Evolutionary conservation across 1,284 basidiomycete species (phyloP).

Genomic region (Naganishia liquefaciens): DNA sequence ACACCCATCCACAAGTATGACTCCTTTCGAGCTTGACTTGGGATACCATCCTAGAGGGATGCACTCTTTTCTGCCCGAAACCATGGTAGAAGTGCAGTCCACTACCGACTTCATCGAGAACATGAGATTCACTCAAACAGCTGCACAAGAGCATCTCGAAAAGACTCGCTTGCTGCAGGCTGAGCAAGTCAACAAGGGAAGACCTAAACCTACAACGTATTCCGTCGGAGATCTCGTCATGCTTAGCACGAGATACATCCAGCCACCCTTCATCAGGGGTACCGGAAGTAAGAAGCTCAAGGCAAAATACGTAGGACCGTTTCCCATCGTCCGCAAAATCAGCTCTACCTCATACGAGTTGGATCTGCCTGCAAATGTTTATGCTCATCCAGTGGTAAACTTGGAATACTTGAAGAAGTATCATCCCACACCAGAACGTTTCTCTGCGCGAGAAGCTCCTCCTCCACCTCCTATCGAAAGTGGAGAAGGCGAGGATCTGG

Average conservation of each 20-base stretch:
- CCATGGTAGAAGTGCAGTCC: background rate
- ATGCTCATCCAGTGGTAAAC: conserved; percentile 8
- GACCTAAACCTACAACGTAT: background rate
- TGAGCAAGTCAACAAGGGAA: conserved; percentile 4
- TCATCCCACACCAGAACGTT: background rate
- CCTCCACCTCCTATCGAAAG: conserved; percentile 6
- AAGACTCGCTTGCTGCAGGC: background rate
- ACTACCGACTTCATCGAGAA: background rate
- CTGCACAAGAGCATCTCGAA: conserved; percentile 3
- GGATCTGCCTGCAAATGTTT: conserved; percentile 8
- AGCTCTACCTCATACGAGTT: conserved; percentile 8
- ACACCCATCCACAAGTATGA: conserved; percentile 39
- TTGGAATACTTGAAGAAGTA: conserved; percentile 18
- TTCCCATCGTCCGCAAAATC: background rate
- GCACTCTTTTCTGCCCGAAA: background rate
- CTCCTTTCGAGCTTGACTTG: conserved; percentile 34
- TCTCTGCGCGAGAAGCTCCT: background rate
- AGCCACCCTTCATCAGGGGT: conserved; percentile 1
- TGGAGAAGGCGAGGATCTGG: background rate
- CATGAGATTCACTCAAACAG: background rate
- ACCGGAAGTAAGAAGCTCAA: conserved; percentile 12
- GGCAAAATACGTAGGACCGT: conserved; percentile 18
- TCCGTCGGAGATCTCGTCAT: conserved; percentile 9
- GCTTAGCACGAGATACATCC: conserved; percentile 15
- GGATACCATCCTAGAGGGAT: conserved; percentile 5